Conservation (phyloP, 371 early-diverging fungal genomes). For the Zopfochytrium polystomum region DNA sequence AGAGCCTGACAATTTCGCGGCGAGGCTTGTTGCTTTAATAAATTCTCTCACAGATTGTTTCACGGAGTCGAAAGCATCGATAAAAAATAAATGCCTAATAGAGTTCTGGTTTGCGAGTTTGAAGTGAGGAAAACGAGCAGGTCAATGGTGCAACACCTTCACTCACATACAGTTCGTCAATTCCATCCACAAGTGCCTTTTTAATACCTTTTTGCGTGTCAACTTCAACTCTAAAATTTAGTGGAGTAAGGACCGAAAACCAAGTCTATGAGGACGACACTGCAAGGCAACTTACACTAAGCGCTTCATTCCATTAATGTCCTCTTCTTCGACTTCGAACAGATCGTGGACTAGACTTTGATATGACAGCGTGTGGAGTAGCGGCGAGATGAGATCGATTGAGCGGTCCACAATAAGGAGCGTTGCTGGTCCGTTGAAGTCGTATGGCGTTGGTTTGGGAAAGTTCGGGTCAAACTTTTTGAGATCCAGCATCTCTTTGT, state of each 20-base stretch:
- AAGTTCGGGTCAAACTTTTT: constrained; percentile 57
- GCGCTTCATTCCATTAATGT: constrained; percentile 48
- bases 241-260: too few relatives aligned
- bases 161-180: constrained; percentile 30
- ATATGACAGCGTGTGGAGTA: constrained; percentile 92
- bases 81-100: constrained; percentile 34
- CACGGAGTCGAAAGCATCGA: constrained; percentile 23
- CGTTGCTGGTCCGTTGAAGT: constrained; percentile 62
- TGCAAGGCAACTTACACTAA: constrained; percentile 42
- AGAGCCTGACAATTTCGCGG: neutral
- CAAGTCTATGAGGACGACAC: too few relatives aligned
- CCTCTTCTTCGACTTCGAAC: constrained; percentile 58
- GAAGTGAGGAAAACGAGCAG: too few relatives aligned
- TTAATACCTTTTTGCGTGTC: constrained; percentile 48
- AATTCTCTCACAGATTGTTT: constrained; percentile 13
- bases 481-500: constrained; percentile 36
- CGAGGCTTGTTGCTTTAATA: neutral
- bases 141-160: neutral
- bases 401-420: constrained; percentile 87
- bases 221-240: too few relatives aligned
- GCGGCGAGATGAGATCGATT: constrained; percentile 78
- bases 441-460: constrained; percentile 52
- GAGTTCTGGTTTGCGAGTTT: too few relatives aligned
- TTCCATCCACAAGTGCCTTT: constrained; percentile 41
- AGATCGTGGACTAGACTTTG: constrained; percentile 92